phyloP scores from a whole-genome alignment of 805 yeast genomes.

The Candida railenensis region DNA sequence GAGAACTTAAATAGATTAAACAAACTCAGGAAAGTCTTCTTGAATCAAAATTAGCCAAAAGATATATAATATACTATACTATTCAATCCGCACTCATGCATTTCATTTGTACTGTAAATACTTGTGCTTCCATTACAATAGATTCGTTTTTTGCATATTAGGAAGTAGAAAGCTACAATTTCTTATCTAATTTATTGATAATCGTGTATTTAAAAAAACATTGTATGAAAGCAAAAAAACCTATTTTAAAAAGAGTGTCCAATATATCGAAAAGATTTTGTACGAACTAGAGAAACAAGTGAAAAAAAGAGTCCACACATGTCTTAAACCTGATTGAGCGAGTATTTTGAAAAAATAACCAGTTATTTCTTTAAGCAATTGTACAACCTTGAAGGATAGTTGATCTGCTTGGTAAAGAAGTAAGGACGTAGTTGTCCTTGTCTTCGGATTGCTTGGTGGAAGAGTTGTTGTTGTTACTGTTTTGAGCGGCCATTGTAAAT shows the following conservation, averaged over 20 bases:
- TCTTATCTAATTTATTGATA: no score
- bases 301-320: not conserved
- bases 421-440: slow-evolving; percentile 1
- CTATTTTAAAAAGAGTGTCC: no score
- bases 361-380: not conserved
- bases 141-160: no score
- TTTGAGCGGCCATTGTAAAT: slow-evolving; percentile 4
- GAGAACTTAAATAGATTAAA: slow-evolving; percentile 32
- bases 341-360: no score
- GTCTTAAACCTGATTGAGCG: not conserved
- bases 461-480: not conserved
- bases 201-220: not conserved
- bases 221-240: not conserved
- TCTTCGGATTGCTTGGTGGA: not conserved
- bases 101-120: no score
- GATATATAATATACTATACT: not conserved
- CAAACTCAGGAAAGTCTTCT: slow-evolving; percentile 35
- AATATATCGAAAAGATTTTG: no score
- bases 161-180: no score
- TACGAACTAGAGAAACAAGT: no score
- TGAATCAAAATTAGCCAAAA: slow-evolving; percentile 8
- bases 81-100: no score
- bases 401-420: not conserved
- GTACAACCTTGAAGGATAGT: not conserved
- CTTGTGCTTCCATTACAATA: no score